Percentiles rank a stretch among this genome's conserved stretches.
These are phyloP conservation scores for Biancaea sappan DNA, from an alignment of 306 rosid species.

Conservation along the genomic window DNA sequence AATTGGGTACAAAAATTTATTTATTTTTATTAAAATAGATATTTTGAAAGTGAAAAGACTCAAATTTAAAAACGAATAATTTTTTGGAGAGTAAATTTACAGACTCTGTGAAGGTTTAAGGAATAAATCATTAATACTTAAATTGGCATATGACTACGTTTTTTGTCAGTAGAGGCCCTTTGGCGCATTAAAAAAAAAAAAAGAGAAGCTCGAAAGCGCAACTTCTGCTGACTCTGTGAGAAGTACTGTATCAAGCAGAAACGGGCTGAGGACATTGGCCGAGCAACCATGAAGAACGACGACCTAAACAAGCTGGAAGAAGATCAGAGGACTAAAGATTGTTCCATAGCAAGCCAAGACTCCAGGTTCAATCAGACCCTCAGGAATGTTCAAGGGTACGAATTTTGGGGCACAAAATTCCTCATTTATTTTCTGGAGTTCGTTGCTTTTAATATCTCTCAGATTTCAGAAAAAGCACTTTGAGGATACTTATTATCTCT, in stretches of 20 bases:
- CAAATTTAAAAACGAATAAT: too few species aligned
- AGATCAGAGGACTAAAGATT: constrained; percentile 51
- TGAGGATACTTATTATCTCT: constrained; percentile 22
- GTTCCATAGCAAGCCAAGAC: constrained; percentile 52
- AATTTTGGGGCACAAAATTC: background rate
- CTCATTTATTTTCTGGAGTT: constrained; percentile 17
- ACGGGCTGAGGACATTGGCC: background rate
- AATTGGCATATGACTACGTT: too few species aligned
- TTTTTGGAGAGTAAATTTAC: too few species aligned
- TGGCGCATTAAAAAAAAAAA: too few species aligned
- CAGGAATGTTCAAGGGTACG: constrained; percentile 88
- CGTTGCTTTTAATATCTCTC: constrained; percentile 22
- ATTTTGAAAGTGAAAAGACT: too few species aligned
- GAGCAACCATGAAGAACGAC: constrained; percentile 65
- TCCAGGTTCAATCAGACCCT: constrained; percentile 93
- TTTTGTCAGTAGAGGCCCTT: too few species aligned
- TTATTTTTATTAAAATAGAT: too few species aligned
- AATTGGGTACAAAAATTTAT: too few species aligned
- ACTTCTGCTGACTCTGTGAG: too few species aligned
- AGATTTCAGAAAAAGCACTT: constrained; percentile 31
- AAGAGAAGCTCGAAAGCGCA: too few species aligned
- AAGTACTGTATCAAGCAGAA: constrained; percentile 4
- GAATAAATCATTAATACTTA: too few species aligned
- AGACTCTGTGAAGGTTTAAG: too few species aligned
- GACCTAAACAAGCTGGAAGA: constrained; percentile 39